Percentiles rank a stretch among this genome's conserved stretches.
These are phyloP conservation scores for Fusarium falciforme DNA, from an alignment of 2,329 filamentous ascomycete species.

Conservation along the genomic window DNA sequence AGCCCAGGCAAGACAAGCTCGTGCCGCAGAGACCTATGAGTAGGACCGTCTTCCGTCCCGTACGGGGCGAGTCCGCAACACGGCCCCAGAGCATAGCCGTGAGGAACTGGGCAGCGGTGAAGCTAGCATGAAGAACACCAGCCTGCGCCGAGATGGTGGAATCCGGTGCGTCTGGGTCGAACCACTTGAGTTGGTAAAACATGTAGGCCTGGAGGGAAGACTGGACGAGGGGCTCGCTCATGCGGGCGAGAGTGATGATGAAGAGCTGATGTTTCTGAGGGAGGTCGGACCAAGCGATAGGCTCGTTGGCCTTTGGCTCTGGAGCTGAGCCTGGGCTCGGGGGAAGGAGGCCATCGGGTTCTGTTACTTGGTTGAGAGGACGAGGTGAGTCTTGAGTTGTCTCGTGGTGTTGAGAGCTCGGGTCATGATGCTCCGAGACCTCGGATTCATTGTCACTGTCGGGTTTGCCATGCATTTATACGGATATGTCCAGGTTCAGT, in stretches of 20 bases:
- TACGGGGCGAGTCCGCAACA: constrained; percentile 69
- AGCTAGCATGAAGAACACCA: constrained; percentile 81
- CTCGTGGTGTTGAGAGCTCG: constrained; percentile 3
- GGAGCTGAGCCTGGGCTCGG: background rate
- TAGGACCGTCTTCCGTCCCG: constrained; percentile 82
- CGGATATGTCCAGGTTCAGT: background rate
- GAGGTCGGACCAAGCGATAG: constrained; percentile 71
- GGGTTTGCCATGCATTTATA: constrained; percentile 36
- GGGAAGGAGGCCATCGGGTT: background rate
- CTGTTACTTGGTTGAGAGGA: background rate
- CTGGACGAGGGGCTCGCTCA: constrained; percentile 86
- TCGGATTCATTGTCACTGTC: constrained; percentile 30
- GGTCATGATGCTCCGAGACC: constrained; percentile 5
- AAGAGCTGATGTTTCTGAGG: constrained; percentile 82
- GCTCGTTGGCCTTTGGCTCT: constrained; percentile 19
- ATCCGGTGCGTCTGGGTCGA: constrained; percentile 65
- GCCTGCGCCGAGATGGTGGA: constrained; percentile 81
- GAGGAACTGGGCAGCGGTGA: constrained; percentile 84
- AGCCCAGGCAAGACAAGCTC: constrained; percentile 56
- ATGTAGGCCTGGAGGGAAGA: constrained; percentile 82
- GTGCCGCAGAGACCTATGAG: constrained; percentile 81
- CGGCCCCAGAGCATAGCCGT: constrained; percentile 88
- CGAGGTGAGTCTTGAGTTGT: background rate
- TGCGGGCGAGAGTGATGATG: constrained; percentile 80
- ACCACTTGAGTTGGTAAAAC: constrained; percentile 89